Evolutionary conservation across 345 rosid species (phyloP), one percentile per base, ranked within the genome.

Genomic region (Bretschneidera sinensis): DNA sequence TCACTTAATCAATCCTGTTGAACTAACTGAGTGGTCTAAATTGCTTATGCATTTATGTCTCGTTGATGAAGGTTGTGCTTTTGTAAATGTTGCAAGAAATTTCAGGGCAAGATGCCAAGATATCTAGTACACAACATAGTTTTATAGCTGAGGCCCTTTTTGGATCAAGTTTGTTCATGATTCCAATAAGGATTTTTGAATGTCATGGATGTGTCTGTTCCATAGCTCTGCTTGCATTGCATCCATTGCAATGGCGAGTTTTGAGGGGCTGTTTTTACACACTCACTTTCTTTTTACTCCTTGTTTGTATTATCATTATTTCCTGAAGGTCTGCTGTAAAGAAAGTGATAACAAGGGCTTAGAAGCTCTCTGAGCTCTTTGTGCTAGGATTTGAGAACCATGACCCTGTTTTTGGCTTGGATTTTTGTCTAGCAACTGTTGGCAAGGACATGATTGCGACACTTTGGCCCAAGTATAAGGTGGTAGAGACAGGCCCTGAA

Each of bases 31-130:
- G 21, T n/a, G 53, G 23, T 1, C 48, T 28, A 48, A 20, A 25
- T 54, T 45, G 48, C 57, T 61, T 28, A 25, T 9, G 22, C 17
- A 23, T 15, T 47, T 21, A 24, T 18, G 8, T 31, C 19, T 47
- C 31, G 2, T 47, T 13, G 19, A n/a, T 16, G 18, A 24, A 20
- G 16, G 14, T 59, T 47, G 1, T 5, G 60, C 24, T 43, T 43
- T n/a, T 43, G 33, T 34, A 15, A 51, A 63, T 18, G 24, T 45
- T 54, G 17, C 43, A 28, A 61, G 21, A n/a, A 33, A 61, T 19
- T 34, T 50, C 17, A 47, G 54, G 54, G 45, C 16, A 28, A 54
- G 61, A 63, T 23, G 43, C 39, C 59, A 45, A n/a, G n/a, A n/a
- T n/a, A n/a, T n/a, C n/a, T n/a, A 39, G 1, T 11, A 39, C 2